These are phyloP conservation scores for Eucalyptus urophylla DNA, from an alignment of 345 rosid genomes.

Conservation along the genomic window DNA sequence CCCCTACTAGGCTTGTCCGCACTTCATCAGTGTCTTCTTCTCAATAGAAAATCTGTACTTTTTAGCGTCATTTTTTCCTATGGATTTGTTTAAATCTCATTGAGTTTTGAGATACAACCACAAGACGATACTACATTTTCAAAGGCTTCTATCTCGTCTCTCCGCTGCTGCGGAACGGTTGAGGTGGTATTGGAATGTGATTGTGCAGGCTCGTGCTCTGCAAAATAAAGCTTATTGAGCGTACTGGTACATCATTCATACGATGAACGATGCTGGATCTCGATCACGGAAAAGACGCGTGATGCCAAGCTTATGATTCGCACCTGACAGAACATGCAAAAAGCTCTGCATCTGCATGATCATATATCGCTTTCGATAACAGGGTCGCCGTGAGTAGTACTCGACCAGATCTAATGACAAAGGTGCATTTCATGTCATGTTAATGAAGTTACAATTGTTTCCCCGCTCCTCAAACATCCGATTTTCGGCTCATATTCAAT, in stretches of 20 bases:
- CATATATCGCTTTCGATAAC: neutral
- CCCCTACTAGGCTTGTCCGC: neutral
- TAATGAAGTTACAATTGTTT: neutral
- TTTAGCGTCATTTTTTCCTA: neutral
- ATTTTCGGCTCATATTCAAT: neutral
- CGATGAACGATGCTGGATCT: neutral
- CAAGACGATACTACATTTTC: neutral
- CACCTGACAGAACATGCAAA: neutral
- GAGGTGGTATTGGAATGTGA: neutral
- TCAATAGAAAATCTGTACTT: neutral
- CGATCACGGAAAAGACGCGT: neutral
- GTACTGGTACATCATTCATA: neutral
- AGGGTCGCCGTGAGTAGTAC: neutral
- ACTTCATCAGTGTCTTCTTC: neutral
- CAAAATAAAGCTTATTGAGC: neutral
- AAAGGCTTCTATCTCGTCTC: neutral
- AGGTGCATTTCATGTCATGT: neutral
- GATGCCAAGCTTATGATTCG: neutral
- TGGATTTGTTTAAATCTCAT: neutral
- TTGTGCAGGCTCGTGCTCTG: neutral
- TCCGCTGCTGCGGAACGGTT: neutral
- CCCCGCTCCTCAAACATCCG: neutral
- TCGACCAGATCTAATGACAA: neutral
- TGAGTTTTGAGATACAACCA: neutral
- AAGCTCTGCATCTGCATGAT: neutral